A percentile compares a stretch with the other conserved stretches of the same genome.
phyloP scores from a whole-genome alignment of 2,329 filamentous ascomycete species.

The Cercospora zeae-maydis region DNA sequence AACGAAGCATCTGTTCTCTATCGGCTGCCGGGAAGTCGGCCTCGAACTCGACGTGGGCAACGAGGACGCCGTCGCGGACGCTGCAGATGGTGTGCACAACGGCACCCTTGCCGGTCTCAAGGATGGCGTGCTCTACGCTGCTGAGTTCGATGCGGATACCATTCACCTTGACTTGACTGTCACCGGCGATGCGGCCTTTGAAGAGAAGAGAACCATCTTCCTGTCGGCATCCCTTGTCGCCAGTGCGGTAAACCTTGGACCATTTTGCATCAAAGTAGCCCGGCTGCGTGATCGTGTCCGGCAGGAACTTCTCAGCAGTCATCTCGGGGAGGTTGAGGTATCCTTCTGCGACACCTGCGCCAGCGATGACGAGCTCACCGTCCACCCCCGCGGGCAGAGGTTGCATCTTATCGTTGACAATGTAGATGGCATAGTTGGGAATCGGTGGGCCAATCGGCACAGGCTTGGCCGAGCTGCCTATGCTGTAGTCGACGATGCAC shows the following conservation, averaged over 20 bases:
- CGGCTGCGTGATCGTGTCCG: not conserved
- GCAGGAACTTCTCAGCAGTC: not conserved
- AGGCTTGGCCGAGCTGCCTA: not conserved
- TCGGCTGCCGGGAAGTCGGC: not conserved
- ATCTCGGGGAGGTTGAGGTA: slow-evolving; percentile 32
- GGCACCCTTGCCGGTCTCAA: slow-evolving; percentile 22
- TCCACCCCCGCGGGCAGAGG: slow-evolving; percentile 40
- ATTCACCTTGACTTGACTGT: slow-evolving; percentile 47
- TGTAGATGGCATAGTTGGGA: slow-evolving; percentile 40
- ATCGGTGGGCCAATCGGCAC: slow-evolving; percentile 20
- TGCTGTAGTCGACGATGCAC: not conserved
- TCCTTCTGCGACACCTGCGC: slow-evolving; percentile 36
- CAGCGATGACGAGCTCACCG: slow-evolving; percentile 45
- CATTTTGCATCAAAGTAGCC: not conserved
- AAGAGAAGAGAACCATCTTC: slow-evolving; percentile 37
- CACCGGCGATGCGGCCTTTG: slow-evolving; percentile 41
- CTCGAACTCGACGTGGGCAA: slow-evolving; percentile 32
- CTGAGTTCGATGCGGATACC: slow-evolving; percentile 47
- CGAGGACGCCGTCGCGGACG: slow-evolving; percentile 27
- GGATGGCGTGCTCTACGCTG: slow-evolving; percentile 42
- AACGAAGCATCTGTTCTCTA: not conserved
- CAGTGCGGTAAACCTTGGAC: slow-evolving; percentile 37
- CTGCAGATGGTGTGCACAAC: slow-evolving; percentile 29
- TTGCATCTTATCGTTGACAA: slow-evolving; percentile 41
- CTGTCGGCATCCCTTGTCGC: slow-evolving; percentile 39